A percentile compares a stretch with the other conserved stretches of the same genome.
phyloP scores from a whole-genome alignment of 768 basidiomycete species.

The Lyophyllum decastes region DNA sequence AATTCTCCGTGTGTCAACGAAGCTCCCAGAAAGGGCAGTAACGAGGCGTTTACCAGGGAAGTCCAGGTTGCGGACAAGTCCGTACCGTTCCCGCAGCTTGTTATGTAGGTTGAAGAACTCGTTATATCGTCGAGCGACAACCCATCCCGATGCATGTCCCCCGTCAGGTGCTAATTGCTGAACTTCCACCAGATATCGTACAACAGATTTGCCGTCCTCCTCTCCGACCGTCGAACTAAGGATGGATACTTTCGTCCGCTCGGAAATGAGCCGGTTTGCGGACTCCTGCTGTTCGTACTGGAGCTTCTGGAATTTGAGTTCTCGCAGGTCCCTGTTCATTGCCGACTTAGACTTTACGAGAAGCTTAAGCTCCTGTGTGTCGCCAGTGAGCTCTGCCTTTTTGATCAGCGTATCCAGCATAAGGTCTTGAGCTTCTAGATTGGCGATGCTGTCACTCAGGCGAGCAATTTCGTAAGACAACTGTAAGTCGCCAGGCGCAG shows the following conservation, averaged over 20 bases:
- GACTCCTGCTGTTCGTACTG: slow-evolving; percentile 95
- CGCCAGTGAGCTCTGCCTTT: slow-evolving; percentile 93
- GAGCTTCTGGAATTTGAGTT: slow-evolving; percentile 84
- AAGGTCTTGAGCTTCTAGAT: slow-evolving; percentile 76
- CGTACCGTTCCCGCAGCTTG: slow-evolving; percentile 76
- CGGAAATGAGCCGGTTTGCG: slow-evolving; percentile 84
- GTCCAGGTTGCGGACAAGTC: slow-evolving; percentile 69
- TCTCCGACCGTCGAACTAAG: slow-evolving; percentile 81
- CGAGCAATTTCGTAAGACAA: slow-evolving; percentile 85
- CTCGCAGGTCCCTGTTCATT: slow-evolving; percentile 79
- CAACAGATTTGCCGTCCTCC: slow-evolving; percentile 87
- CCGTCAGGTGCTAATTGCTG: slow-evolving; percentile 85
- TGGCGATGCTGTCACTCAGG: slow-evolving; percentile 72
- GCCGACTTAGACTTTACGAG: slow-evolving; percentile 81
- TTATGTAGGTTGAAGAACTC: slow-evolving; percentile 92
- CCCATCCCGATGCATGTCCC: slow-evolving; percentile 84
- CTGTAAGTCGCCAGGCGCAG: slow-evolving; percentile 88
- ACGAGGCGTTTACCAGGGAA: slow-evolving; percentile 95
- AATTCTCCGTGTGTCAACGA: slow-evolving; percentile 77
- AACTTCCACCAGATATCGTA: slow-evolving; percentile 90
- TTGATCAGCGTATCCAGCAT: slow-evolving; percentile 89
- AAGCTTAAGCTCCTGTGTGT: slow-evolving; percentile 80
- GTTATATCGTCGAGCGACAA: slow-evolving; percentile 90
- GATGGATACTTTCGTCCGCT: slow-evolving; percentile 83
- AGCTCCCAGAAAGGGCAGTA: slow-evolving; percentile 80